Percentiles rank a stretch among this genome's conserved stretches.
Conservation (phyloP, 2,329 filamentous ascomycete genomes). For the Grosmannia penicillata region DNA sequence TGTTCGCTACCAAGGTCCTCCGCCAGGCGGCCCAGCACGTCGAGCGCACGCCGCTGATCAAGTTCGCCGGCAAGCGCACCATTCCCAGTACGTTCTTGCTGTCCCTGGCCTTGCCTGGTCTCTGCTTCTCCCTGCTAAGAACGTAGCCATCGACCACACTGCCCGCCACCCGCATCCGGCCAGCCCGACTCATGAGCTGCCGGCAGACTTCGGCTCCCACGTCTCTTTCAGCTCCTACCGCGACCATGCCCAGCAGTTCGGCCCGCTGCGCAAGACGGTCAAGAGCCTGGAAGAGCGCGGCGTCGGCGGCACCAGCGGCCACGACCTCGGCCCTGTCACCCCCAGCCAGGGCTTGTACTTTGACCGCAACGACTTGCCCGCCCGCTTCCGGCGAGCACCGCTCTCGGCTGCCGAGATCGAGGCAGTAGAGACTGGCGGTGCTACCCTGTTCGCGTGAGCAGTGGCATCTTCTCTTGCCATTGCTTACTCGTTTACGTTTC, state of each 20-base stretch:
- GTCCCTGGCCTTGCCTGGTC: background rate
- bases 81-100: constrained; percentile 34
- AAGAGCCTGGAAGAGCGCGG: constrained; percentile 20
- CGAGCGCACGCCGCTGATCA: constrained; percentile 46
- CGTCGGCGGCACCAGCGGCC: constrained; percentile 49
- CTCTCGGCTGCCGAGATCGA: constrained; percentile 81
- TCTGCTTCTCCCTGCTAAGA: background rate
- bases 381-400: constrained; percentile 61
- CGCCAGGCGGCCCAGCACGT: constrained; percentile 44
- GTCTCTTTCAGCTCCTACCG: constrained; percentile 62
- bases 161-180: constrained; percentile 58
- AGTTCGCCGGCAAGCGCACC: constrained; percentile 45
- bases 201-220: constrained; percentile 35
- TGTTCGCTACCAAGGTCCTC: constrained; percentile 41
- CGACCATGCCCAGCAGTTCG: constrained; percentile 64
- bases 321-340: constrained; percentile 56
- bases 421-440: constrained; percentile 86
- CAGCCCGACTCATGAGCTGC: constrained; percentile 50
- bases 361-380: constrained; percentile 76
- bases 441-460: constrained; percentile 36
- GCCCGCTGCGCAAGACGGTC: constrained; percentile 51
- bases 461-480: background rate
- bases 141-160: constrained; percentile 46
- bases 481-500: background rate
- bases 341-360: constrained; percentile 66